Evolutionary conservation across 208 protist species (phyloP).

Genomic region (Acanthamoeba sp.): DNA sequence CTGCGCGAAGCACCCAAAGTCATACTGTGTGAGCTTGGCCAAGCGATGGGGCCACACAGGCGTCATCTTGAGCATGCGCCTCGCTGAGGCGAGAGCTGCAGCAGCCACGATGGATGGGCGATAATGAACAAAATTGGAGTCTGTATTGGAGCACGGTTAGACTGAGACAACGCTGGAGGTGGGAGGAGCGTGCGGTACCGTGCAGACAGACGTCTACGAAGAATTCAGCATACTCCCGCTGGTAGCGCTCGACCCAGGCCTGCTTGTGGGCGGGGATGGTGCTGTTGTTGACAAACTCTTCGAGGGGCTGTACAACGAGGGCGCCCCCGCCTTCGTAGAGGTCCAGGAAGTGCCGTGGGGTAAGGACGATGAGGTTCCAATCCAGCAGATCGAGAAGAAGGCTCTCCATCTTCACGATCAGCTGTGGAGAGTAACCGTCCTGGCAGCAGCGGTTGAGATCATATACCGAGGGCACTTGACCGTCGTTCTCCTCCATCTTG

Average conservation of each 20-base stretch:
- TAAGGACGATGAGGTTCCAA: constrained; percentile 21
- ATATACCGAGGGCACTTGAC: background rate
- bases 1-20: background rate
- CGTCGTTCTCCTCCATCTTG: constrained; percentile 52
- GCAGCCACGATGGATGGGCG: background rate
- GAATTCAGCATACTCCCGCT: background rate
- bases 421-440: constrained; percentile 31
- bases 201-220: constrained; percentile 9
- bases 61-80: constrained; percentile 16
- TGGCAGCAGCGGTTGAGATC: constrained; percentile 51
- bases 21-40: background rate
- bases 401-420: constrained; percentile 61
- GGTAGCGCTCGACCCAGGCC: background rate
- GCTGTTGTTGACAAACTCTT: background rate
- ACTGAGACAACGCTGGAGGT: background rate
- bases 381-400: constrained; percentile 46
- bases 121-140: constrained; percentile 12
- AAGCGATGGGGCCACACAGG: constrained; percentile 6
- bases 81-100: background rate
- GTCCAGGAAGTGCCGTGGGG: constrained; percentile 47
- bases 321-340: background rate
- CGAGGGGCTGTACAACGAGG: constrained; percentile 19
- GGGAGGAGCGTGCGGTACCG: background rate
- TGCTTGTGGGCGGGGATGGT: background rate
- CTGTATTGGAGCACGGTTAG: background rate